Base-by-base conservation (phyloP, 1,139 yeast species). In the Meyerozyma guilliermondii region DNA sequence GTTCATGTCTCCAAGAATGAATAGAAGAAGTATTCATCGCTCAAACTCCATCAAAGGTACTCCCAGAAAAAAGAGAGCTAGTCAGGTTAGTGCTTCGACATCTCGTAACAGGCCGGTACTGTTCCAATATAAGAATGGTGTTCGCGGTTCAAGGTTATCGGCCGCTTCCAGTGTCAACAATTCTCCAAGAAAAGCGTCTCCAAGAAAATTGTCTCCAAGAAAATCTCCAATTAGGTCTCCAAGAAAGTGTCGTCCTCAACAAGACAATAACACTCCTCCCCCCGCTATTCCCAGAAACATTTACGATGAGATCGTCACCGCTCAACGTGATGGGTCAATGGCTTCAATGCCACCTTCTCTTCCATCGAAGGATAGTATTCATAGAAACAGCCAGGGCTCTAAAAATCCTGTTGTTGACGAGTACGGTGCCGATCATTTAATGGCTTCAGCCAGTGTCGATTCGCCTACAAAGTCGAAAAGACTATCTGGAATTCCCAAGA, bases 91-190 rank as follows among this genome's bases (percentile, higher is more conserved):
- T 49, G 85, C 74, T 4, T 68, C 82, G 3, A 74, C 78, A 20
- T 66, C 81, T 26, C 74, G 74, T 52, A 74, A 70, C 53, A 68
- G 81, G 48, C 79, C 85, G 2, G 77, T 80, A 3, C 77, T 81
- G 28, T 79, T 78, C 56, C 80, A 76, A 39, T 38, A 54, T 52
- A 48, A 51, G 17, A 44, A 45, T 36, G 51, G 50, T 5, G 38
- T 28, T 10, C 39, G 41, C 11, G 33, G 10, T 37, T 43, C 40
- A 20, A 36, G 44, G 18, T 26, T 41, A n/a, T 28, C 50, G 55
- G 28, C 59, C 58, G 39, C 70, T 63, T 17, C 73, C 64, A 28
- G 63, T 59, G 39, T 44, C 17, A 40, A 39, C 35, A 41, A 43
- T 41, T 48, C 51, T 7, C 54, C 54, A 0, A 38, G 35, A 42